A percentile compares a stretch with the other conserved stretches of the same genome.
Evolutionary conservation across 2,329 filamentous ascomycete genomes (phyloP).

Genomic region (Neopestalotiopsis rosae): DNA sequence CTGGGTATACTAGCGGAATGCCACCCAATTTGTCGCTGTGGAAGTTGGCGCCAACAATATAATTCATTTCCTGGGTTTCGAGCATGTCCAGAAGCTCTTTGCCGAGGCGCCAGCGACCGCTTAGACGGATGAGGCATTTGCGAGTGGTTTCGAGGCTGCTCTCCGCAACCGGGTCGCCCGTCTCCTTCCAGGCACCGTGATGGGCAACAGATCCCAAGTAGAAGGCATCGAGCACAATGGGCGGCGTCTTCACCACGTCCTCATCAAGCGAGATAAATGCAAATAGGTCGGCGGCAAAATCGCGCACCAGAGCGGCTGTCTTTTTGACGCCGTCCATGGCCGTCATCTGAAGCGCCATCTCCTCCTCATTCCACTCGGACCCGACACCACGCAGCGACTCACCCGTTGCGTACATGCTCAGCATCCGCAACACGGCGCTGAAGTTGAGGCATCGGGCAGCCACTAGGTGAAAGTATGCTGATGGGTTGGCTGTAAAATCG

Average conservation of each 20-base stretch:
- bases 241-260: constrained; percentile 23
- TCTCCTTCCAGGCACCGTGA: constrained; percentile 1
- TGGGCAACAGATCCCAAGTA: constrained; percentile 21
- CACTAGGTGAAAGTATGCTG: constrained; percentile 22
- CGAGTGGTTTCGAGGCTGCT: constrained; percentile 15
- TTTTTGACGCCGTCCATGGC: constrained; percentile 19
- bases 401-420: constrained; percentile 14
- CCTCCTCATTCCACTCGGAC: constrained; percentile 13
- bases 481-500: constrained; percentile 19
- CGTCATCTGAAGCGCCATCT: constrained; percentile 20
- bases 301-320: constrained; percentile 20
- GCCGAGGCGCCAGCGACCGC: constrained; percentile 23
- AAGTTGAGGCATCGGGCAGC: constrained; percentile 20
- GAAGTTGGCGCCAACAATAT: constrained; percentile 12
- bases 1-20: constrained; percentile 8
- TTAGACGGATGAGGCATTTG: constrained; percentile 21
- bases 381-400: constrained; percentile 8
- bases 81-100: constrained; percentile 18
- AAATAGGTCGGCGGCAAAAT: constrained; percentile 20
- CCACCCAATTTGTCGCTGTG: constrained; percentile 7
- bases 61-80: constrained; percentile 13
- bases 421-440: constrained; percentile 21
- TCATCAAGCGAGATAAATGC: constrained; percentile 18
- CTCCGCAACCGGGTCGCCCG: neutral
- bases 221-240: constrained; percentile 25